Evolutionary conservation across 805 yeast genomes (phyloP).

Genomic region (Pachysolen tannophilus): DNA sequence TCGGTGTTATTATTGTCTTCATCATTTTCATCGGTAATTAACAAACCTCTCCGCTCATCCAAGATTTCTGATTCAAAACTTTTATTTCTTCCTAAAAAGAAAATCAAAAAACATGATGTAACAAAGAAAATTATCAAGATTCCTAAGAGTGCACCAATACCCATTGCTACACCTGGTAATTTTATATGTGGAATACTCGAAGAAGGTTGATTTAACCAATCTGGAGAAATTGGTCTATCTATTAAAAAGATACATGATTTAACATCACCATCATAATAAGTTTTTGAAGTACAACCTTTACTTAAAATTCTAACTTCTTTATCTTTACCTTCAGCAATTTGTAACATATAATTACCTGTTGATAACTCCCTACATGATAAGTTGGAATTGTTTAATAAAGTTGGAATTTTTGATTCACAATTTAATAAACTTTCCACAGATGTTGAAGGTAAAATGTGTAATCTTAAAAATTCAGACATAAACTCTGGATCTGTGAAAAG

Average conservation of each 20-base stretch:
- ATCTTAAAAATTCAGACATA: slow-evolving; percentile 46
- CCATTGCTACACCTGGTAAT: slow-evolving; percentile 60
- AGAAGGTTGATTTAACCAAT: slow-evolving; percentile 43
- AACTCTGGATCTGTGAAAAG: slow-evolving; percentile 23
- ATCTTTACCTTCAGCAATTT: slow-evolving; percentile 38
- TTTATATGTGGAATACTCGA: slow-evolving; percentile 45
- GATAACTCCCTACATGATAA: slow-evolving; percentile 35
- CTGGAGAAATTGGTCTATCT: slow-evolving; percentile 58
- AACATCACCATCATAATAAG: slow-evolving; percentile 16
- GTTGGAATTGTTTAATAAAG: slow-evolving; percentile 36
- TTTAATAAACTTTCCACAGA: slow-evolving; percentile 36
- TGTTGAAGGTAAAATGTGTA: slow-evolving; percentile 63
- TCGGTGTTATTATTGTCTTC: background rate
- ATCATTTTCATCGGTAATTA: background rate
- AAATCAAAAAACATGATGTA: slow-evolving; percentile 27
- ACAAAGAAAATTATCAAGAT: slow-evolving; percentile 30
- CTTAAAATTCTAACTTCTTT: slow-evolving; percentile 52
- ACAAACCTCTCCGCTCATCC: background rate
- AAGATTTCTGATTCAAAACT: slow-evolving; percentile 1
- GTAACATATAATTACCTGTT: slow-evolving; percentile 27
- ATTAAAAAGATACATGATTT: slow-evolving; percentile 50
- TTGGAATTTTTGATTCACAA: slow-evolving; percentile 39
- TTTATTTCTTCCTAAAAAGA: slow-evolving; percentile 21
- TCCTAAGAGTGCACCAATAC: slow-evolving; percentile 60
- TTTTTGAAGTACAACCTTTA: slow-evolving; percentile 49